These are phyloP conservation scores for Rubroboletus satanas DNA, from an alignment of 768 basidiomycete species.

Conservation along the genomic window DNA sequence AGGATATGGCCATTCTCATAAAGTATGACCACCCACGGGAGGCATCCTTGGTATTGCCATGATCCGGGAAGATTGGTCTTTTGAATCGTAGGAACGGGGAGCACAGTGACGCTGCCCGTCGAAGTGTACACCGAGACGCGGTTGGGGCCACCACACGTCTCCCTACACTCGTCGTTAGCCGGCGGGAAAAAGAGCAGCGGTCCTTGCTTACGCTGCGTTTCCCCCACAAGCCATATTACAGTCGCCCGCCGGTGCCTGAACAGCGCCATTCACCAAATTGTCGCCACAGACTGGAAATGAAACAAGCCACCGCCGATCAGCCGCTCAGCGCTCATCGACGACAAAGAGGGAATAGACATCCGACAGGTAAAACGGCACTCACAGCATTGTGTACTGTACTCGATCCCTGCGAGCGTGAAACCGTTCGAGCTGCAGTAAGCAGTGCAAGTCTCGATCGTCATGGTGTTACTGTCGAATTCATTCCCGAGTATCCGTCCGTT, in stretches of 20 bases:
- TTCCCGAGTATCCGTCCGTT: constrained; percentile 55
- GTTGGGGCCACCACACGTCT: constrained; percentile 72
- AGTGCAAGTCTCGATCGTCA: constrained; percentile 66
- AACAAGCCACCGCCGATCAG: not conserved
- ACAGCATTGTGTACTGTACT: constrained; percentile 57
- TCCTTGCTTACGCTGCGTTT: constrained; percentile 51
- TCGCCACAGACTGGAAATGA: constrained; percentile 62
- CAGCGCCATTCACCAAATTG: constrained; percentile 58
- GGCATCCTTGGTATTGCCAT: constrained; percentile 66
- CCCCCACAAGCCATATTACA: constrained; percentile 79
- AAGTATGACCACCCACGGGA: constrained; percentile 42
- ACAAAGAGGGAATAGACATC: not conserved
- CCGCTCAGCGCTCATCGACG: not conserved
- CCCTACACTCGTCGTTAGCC: constrained; percentile 33
- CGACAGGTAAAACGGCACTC: constrained; percentile 19
- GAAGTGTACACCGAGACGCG: constrained; percentile 68
- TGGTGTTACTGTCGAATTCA: constrained; percentile 35
- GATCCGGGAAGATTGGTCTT: constrained; percentile 57
- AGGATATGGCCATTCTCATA: not conserved
- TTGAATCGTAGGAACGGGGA: constrained; percentile 57
- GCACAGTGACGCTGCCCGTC: constrained; percentile 44
- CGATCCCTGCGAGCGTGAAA: constrained; percentile 66
- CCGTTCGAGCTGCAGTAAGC: constrained; percentile 47
- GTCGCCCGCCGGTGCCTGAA: constrained; percentile 39
- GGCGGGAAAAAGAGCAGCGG: not conserved